Percentiles rank a stretch among this genome's conserved stretches.
phyloP scores from a whole-genome alignment of 2,329 filamentous ascomycete species.

The Emericellopsis cladophorae region DNA sequence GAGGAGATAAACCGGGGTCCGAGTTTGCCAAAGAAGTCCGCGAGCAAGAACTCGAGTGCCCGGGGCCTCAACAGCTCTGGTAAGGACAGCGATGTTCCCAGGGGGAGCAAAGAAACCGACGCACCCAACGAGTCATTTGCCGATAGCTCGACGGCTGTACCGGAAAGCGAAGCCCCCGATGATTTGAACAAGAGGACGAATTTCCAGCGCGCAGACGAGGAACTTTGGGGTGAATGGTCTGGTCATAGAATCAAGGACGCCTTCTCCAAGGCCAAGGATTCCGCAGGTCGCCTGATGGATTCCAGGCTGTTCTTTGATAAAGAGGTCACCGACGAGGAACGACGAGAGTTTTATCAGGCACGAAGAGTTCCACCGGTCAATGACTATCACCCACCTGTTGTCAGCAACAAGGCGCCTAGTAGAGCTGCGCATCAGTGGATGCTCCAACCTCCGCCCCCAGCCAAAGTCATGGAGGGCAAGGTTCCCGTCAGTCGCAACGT shows the following conservation, averaged over 20 bases:
- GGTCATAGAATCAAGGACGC: slow-evolving; percentile 45
- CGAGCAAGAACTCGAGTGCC: slow-evolving; percentile 44
- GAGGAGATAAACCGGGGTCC: slow-evolving; percentile 81
- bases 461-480: slow-evolving; percentile 84
- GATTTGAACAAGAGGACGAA: slow-evolving; percentile 62
- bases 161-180: slow-evolving; percentile 30
- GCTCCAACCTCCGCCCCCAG: slow-evolving; percentile 81
- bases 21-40: slow-evolving; percentile 51
- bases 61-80: slow-evolving; percentile 46
- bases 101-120: slow-evolving; percentile 24
- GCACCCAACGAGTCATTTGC: slow-evolving; percentile 2
- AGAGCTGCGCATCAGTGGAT: slow-evolving; percentile 74
- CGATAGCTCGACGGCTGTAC: slow-evolving; percentile 28
- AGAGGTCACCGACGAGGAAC: slow-evolving; percentile 35
- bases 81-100: slow-evolving; percentile 36
- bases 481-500: slow-evolving; percentile 52
- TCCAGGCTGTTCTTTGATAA: slow-evolving; percentile 38
- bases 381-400: slow-evolving; percentile 74
- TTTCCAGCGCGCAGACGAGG: slow-evolving; percentile 81
- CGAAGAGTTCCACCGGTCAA: slow-evolving; percentile 63
- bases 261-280: slow-evolving; percentile 44
- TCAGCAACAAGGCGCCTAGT: slow-evolving; percentile 59
- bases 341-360: slow-evolving; percentile 49
- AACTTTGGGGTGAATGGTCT: slow-evolving; percentile 61
- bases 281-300: slow-evolving; percentile 40